phyloP scores from a whole-genome alignment of 495 filamentous ascomycete genomes.

The Poronia punctata region DNA sequence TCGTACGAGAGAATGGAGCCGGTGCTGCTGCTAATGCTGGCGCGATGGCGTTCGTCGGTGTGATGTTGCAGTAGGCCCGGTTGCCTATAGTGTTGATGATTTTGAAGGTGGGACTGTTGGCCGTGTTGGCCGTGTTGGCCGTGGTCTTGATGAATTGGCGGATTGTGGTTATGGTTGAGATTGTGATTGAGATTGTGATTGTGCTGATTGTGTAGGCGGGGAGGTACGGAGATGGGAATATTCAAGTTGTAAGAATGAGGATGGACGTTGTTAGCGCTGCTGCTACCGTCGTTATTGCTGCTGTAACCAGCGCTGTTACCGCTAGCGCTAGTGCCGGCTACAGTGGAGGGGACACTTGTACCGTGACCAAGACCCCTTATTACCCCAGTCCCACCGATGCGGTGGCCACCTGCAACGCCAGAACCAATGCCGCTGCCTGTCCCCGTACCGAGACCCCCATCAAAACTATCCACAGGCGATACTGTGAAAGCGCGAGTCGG shows the following conservation, averaged over 20 bases:
- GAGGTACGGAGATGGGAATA: conserved; percentile 14
- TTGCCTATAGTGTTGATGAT: conserved; percentile 17
- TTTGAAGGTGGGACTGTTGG: conserved; percentile 10
- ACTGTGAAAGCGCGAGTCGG: conserved; percentile 19
- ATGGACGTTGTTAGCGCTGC: conserved; percentile 16
- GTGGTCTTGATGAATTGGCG: too few species aligned
- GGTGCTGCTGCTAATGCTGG: conserved; percentile 1
- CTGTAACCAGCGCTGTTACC: conserved; percentile 47
- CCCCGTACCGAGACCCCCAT: too few species aligned
- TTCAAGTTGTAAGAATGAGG: conserved; percentile 27
- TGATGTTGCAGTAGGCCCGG: conserved; percentile 8
- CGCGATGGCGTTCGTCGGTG: conserved; percentile 8
- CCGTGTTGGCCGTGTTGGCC: conserved; percentile 22
- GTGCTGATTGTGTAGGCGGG: conserved; percentile 22
- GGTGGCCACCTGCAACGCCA: too few species aligned
- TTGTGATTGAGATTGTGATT: conserved; percentile 21
- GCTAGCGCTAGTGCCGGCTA: conserved; percentile 44
- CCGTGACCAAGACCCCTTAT: too few species aligned
- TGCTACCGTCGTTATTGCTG: conserved; percentile 33
- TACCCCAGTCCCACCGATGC: too few species aligned
- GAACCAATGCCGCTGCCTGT: too few species aligned
- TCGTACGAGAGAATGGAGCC: conserved; percentile 16
- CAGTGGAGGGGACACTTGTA: too few species aligned
- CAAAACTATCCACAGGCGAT: neutral
- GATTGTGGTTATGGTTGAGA: conserved; percentile 14